Conservation (phyloP, 305 asterid genomes). For the Solanum aculeatissimum region DNA sequence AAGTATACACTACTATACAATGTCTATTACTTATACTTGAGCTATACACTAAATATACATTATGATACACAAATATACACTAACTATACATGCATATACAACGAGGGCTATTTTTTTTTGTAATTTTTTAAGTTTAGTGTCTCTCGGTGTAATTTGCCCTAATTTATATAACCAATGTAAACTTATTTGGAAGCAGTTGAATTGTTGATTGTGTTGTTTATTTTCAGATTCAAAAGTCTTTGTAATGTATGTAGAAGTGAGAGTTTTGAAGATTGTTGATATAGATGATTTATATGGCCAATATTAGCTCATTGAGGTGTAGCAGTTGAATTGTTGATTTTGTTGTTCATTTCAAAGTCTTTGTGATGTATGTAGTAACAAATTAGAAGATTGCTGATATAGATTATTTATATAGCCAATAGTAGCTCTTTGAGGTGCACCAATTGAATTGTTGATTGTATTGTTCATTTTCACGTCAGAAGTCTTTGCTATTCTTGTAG, state of each 20-base stretch:
- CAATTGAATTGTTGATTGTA: background rate
- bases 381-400: background rate
- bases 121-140: no score
- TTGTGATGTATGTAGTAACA: background rate
- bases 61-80: no score
- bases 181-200: background rate
- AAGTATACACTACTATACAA: no score
- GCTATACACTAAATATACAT: no score
- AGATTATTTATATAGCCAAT: background rate
- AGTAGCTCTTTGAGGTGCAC: background rate
- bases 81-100: no score
- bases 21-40: no score
- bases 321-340: background rate
- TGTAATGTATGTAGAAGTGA: conserved; percentile 55
- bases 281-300: background rate
- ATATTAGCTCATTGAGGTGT: background rate
- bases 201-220: no score
- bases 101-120: no score
- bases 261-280: conserved; percentile 48
- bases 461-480: conserved; percentile 31
- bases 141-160: no score
- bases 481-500: background rate
- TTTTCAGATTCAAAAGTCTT: conserved; percentile 8
- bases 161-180: no score
- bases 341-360: background rate